Evolutionary conservation across 495 filamentous ascomycete genomes (phyloP).

Genomic region (Diplogelasinospora grovesii): DNA sequence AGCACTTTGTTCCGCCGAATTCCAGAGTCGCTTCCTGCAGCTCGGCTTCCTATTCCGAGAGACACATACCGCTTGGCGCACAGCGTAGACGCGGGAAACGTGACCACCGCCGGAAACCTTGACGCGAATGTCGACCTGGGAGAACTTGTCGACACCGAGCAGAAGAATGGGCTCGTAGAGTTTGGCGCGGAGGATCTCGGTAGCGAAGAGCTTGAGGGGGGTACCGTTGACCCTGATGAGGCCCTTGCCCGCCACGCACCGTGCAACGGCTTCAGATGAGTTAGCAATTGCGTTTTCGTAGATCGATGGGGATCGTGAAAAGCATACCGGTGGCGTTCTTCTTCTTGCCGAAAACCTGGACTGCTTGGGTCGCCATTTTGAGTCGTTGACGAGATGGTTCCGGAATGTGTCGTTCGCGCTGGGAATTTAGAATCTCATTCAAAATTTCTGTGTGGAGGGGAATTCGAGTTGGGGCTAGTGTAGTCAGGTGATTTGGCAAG

Average conservation of each 20-base stretch:
- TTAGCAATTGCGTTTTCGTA: constrained; percentile 6
- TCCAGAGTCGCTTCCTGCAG: not conserved
- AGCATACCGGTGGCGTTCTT: constrained; percentile 35
- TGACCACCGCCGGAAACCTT: constrained; percentile 96
- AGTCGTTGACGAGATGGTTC: constrained; percentile 26
- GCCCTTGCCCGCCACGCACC: constrained; percentile 45
- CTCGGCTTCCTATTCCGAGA: not conserved
- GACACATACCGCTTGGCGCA: constrained; percentile 70
- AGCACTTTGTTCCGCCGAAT: constrained; percentile 9
- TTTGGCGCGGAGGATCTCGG: constrained; percentile 97
- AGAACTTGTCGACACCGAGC: constrained; percentile 92
- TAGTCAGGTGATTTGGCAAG: constrained; percentile 20
- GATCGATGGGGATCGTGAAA: constrained; percentile 4
- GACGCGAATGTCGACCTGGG: constrained; percentile 83
- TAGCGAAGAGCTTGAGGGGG: constrained; percentile 86
- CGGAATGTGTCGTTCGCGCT: constrained; percentile 26
- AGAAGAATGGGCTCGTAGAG: constrained; percentile 94
- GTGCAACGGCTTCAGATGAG: constrained; percentile 27
- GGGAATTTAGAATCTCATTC: constrained; percentile 20
- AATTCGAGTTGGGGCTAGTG: constrained; percentile 30
- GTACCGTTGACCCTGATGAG: constrained; percentile 98
- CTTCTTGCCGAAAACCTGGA: constrained; percentile 37
- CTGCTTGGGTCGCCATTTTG: constrained; percentile 32
- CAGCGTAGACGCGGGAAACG: constrained; percentile 94
- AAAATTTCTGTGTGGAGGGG: constrained; percentile 35